Conservation (phyloP, 208 protist genomes). For the Leishmania martiniquensis region DNA sequence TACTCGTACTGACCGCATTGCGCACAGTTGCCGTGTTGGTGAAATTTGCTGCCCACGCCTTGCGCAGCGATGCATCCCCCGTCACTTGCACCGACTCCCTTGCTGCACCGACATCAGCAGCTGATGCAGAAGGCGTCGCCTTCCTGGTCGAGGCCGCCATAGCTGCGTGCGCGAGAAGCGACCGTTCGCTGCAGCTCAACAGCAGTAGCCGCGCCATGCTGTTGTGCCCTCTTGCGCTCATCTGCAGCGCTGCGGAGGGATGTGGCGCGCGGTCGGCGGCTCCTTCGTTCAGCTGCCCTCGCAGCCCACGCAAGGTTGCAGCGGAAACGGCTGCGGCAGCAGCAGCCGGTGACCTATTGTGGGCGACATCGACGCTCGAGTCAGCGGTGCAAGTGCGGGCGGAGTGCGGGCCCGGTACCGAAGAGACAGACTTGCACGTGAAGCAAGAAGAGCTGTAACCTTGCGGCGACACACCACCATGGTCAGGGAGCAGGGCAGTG, state of each 20-base stretch:
- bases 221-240: background rate
- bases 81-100: slow-evolving; percentile 20
- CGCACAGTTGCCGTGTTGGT: slow-evolving; percentile 41
- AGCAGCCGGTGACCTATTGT: background rate
- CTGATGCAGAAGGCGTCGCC: background rate
- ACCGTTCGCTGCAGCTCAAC: background rate
- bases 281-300: slow-evolving; percentile 43
- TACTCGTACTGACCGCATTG: slow-evolving; percentile 49
- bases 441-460: background rate
- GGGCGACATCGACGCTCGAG: background rate
- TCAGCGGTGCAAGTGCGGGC: background rate
- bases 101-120: background rate
- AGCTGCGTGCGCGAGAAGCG: background rate
- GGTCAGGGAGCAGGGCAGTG: background rate
- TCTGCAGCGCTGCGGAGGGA: background rate
- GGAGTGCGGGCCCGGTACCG: background rate
- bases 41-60: slow-evolving; percentile 42
- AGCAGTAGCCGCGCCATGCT: background rate
- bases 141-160: background rate
- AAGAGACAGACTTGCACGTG: background rate
- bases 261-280: slow-evolving; percentile 33
- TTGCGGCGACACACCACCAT: background rate
- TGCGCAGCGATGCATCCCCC: slow-evolving; percentile 23
- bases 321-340: background rate
- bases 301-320: slow-evolving; percentile 20